phyloP scores from a whole-genome alignment of 495 filamentous ascomycete species.

The Lasiosphaeriaceae sp. region DNA sequence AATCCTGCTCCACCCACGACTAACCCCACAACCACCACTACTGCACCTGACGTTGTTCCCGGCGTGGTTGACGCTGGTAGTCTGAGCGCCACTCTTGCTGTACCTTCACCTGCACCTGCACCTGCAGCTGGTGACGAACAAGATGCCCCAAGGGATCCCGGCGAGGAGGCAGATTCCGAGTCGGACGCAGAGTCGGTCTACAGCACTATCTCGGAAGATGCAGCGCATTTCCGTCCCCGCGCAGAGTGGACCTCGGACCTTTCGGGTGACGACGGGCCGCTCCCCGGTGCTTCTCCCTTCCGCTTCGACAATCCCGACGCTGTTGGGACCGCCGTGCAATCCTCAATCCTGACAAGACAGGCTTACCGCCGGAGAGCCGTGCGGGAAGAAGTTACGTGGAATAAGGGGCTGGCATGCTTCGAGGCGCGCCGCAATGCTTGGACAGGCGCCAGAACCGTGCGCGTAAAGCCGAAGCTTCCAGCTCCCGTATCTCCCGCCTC shows the following conservation, averaged over 20 bases:
- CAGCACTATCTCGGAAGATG: constrained; percentile 45
- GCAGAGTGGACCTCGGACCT: constrained; percentile 47
- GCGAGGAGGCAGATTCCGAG: constrained; percentile 33
- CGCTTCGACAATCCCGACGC: constrained; percentile 62
- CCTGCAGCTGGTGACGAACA: constrained; percentile 9
- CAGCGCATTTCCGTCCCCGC: constrained; percentile 35
- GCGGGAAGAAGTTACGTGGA: constrained; percentile 78
- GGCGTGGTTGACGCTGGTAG: not conserved
- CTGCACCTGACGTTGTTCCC: not conserved
- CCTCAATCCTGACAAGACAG: constrained; percentile 39
- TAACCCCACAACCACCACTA: not conserved
- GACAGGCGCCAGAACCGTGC: constrained; percentile 65
- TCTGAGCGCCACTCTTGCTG: not conserved
- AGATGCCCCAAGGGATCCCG: constrained; percentile 18
- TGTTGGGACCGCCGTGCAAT: constrained; percentile 44
- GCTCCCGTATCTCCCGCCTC: constrained; percentile 30
- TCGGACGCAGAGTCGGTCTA: constrained; percentile 42
- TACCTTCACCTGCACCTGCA: not conserved
- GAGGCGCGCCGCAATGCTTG: constrained; percentile 74
- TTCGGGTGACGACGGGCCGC: constrained; percentile 35
- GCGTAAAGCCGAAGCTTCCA: constrained; percentile 34
- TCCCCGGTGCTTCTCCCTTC: constrained; percentile 43
- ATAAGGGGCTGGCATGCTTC: constrained; percentile 74
- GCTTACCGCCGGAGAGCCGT: constrained; percentile 58
- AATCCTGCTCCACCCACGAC: not conserved